Evolutionary conservation across 129 eudicot species (phyloP).

Genomic region (Dittrichia graveolens): DNA sequence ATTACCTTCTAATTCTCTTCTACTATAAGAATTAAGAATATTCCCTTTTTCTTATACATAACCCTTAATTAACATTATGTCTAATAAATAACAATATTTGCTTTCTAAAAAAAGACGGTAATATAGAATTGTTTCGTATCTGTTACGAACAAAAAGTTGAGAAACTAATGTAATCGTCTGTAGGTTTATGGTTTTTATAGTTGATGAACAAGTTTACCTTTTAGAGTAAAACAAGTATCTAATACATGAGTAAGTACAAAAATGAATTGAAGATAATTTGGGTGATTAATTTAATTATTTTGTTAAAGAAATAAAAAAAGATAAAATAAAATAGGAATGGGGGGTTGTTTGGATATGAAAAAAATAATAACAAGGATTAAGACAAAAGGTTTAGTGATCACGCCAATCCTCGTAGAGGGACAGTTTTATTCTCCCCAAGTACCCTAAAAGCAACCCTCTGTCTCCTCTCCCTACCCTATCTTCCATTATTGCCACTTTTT

Average conservation of each 20-base stretch:
- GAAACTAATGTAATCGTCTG: too few relatives aligned
- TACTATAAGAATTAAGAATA: too few relatives aligned
- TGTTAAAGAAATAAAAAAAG: background rate
- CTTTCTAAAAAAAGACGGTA: too few relatives aligned
- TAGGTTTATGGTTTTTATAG: too few relatives aligned
- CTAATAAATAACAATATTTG: too few relatives aligned
- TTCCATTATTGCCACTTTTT: constrained; percentile 40
- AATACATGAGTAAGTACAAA: background rate
- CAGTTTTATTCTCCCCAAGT: constrained; percentile 38
- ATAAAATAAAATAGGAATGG: background rate
- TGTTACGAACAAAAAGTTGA: too few relatives aligned
- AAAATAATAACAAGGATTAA: constrained; percentile 35
- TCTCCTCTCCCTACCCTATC: constrained; percentile 41
- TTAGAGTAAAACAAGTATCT: background rate
- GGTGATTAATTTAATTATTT: background rate
- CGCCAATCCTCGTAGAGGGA: constrained; percentile 50
- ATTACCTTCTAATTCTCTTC: too few relatives aligned
- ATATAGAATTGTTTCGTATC: too few relatives aligned
- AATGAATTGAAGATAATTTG: background rate
- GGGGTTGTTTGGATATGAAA: constrained; percentile 37
- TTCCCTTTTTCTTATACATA: too few relatives aligned
- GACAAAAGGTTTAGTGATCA: constrained; percentile 48
- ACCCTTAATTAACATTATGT: too few relatives aligned
- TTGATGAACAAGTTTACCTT: too few relatives aligned
- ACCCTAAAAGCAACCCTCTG: constrained; percentile 46